Percentiles rank a stretch among this genome's conserved stretches.
Conservation (phyloP, 208 protist genomes). For the Strigomonas culicis region DNA sequence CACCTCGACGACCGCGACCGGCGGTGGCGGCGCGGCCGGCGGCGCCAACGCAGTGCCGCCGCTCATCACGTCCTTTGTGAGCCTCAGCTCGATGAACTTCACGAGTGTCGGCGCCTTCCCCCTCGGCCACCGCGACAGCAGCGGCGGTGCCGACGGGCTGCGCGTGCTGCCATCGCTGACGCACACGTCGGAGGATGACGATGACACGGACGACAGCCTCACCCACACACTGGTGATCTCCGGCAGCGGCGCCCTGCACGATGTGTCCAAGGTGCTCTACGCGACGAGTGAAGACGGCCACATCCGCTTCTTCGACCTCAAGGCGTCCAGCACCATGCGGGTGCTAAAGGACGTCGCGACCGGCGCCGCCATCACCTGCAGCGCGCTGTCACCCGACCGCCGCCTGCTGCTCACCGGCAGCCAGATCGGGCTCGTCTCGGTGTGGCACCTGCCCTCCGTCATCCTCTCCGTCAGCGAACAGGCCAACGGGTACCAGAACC, state of each 20-base stretch:
- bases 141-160: too few relatives aligned
- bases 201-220: background rate
- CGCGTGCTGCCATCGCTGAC: too few relatives aligned
- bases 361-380: conserved; percentile 79
- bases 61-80: conserved; percentile 65
- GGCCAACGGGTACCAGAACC: background rate
- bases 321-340: conserved; percentile 37
- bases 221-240: conserved; percentile 19
- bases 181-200: conserved; percentile 1
- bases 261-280: conserved; percentile 34
- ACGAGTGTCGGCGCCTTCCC: conserved; percentile 73
- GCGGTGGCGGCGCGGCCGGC: background rate
- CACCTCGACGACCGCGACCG: background rate
- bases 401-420: conserved; percentile 75
- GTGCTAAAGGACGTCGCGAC: conserved; percentile 70
- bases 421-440: conserved; percentile 76
- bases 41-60: conserved; percentile 35
- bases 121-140: conserved; percentile 15
- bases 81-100: conserved; percentile 73
- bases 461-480: conserved; percentile 30
- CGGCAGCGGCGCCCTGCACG: conserved; percentile 18
- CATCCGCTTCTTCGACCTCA: conserved; percentile 76
- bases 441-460: conserved; percentile 84
- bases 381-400: conserved; percentile 56
- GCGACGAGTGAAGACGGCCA: conserved; percentile 83